Evolutionary conservation across 805 yeast species (phyloP).

Genomic region (Teunomyces panamensis): DNA sequence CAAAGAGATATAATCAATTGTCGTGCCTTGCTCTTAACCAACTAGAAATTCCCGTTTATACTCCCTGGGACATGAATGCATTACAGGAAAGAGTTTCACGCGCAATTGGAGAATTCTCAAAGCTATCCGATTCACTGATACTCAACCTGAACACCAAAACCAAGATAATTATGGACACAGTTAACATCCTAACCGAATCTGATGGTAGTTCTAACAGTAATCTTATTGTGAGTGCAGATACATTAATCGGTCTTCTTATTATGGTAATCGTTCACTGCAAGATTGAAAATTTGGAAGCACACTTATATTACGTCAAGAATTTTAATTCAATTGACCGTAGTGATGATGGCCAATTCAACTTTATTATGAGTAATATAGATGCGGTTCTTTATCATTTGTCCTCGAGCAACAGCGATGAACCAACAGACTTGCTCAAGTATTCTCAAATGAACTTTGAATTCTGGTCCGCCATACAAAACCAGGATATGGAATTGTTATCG

Average conservation of each 20-base stretch:
- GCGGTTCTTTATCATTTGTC: conserved; percentile 69
- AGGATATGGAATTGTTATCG: conserved; percentile 18
- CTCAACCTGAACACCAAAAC: conserved; percentile 47
- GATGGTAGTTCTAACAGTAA: not conserved
- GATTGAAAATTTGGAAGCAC: conserved; percentile 57
- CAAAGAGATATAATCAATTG: conserved; percentile 31
- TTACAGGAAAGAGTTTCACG: conserved; percentile 39
- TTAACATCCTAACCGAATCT: conserved; percentile 45
- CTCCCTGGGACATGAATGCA: conserved; percentile 39
- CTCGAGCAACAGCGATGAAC: conserved; percentile 15
- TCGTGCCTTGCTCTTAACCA: conserved; percentile 48
- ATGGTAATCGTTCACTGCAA: conserved; percentile 66
- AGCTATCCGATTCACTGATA: conserved; percentile 37
- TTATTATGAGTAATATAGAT: conserved; percentile 79
- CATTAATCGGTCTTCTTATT: conserved; percentile 67
- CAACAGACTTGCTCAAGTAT: conserved; percentile 33
- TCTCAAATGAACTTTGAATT: conserved; percentile 50
- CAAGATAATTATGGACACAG: conserved; percentile 47
- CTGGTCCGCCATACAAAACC: conserved; percentile 48
- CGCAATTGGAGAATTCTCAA: conserved; percentile 54
- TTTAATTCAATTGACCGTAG: conserved; percentile 43
- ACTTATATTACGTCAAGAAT: conserved; percentile 60
- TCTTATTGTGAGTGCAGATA: conserved; percentile 71
- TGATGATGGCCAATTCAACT: conserved; percentile 63
- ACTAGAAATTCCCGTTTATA: conserved; percentile 42